phyloP scores from a whole-genome alignment of 2,329 filamentous ascomycete genomes.

The Escovopsis weberi region DNA sequence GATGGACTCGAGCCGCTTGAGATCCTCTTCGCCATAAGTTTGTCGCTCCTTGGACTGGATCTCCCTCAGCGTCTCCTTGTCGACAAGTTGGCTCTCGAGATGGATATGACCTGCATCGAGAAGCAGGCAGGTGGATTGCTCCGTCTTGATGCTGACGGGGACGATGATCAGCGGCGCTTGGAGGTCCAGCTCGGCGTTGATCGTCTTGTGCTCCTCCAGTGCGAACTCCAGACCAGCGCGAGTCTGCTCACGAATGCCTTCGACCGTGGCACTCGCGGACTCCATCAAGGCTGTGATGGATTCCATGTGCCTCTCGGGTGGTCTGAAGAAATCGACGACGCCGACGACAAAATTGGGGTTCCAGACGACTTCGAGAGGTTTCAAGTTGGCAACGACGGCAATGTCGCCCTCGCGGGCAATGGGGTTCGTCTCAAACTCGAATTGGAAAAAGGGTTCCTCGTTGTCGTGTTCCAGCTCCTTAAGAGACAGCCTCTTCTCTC shows the following conservation, averaged over 20 bases:
- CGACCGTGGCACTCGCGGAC: conserved; percentile 85
- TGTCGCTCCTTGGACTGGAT: conserved; percentile 84
- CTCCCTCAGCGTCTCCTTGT: conserved; percentile 77
- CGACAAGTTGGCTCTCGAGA: conserved; percentile 84
- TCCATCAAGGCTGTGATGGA: conserved; percentile 95
- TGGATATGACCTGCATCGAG: conserved; percentile 93
- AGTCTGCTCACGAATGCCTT: conserved; percentile 89
- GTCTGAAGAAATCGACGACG: conserved; percentile 88
- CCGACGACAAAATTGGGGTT: conserved; percentile 89
- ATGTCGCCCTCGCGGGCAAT: conserved; percentile 86
- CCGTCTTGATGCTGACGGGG: conserved; percentile 75
- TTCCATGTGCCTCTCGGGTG: conserved; percentile 94
- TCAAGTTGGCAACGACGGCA: conserved; percentile 77
- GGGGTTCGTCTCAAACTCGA: conserved; percentile 89
- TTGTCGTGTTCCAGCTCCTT: conserved; percentile 36
- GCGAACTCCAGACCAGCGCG: conserved; percentile 92
- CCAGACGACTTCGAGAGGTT: conserved; percentile 93
- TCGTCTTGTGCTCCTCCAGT: conserved; percentile 91
- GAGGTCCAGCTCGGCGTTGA: conserved; percentile 90
- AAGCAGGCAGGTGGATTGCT: conserved; percentile 76
- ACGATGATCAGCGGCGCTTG: conserved; percentile 94
- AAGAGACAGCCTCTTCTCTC: conserved; percentile 35
- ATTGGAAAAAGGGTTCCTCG: conserved; percentile 73
- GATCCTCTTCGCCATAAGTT: conserved; percentile 77
- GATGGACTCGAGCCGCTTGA: conserved; percentile 70